These are phyloP conservation scores for Corrigiola litoralis DNA, from an alignment of 179 eudicot species.

Conservation along the genomic window DNA sequence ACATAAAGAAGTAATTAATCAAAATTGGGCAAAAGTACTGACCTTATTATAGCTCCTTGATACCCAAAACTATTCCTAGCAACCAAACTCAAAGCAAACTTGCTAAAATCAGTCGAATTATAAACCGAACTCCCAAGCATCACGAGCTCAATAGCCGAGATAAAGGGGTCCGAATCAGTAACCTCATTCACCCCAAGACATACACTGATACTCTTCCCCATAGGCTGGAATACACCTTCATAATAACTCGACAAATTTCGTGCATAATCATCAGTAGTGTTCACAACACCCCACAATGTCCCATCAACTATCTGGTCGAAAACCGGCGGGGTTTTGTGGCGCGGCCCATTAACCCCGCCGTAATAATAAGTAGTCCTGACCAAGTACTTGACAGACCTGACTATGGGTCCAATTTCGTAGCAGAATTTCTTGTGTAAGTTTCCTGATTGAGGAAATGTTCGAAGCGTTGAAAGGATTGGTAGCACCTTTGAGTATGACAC, in stretches of 20 bases:
- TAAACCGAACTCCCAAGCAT: slow-evolving; percentile 58
- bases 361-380: slow-evolving; percentile 80
- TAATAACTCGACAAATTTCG: slow-evolving; percentile 50
- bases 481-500: slow-evolving; percentile 24
- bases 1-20: neutral
- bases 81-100: slow-evolving; percentile 53
- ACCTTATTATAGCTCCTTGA: slow-evolving; percentile 58
- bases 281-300: slow-evolving; percentile 74
- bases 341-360: slow-evolving; percentile 64
- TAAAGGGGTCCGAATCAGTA: slow-evolving; percentile 89
- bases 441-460: slow-evolving; percentile 49
- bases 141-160: slow-evolving; percentile 73
- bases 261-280: slow-evolving; percentile 70
- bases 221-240: slow-evolving; percentile 72
- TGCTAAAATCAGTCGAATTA: slow-evolving; percentile 73
- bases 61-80: slow-evolving; percentile 83
- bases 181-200: slow-evolving; percentile 71
- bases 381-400: slow-evolving; percentile 47
- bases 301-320: slow-evolving; percentile 92
- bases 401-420: slow-evolving; percentile 53
- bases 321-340: slow-evolving; percentile 48
- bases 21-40: slow-evolving; percentile 14
- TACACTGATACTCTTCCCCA: slow-evolving; percentile 56
- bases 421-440: slow-evolving; percentile 64
- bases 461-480: slow-evolving; percentile 52